phyloP scores from a whole-genome alignment of 2,329 filamentous ascomycete species.

The Byssoonygena ceratinophila region DNA sequence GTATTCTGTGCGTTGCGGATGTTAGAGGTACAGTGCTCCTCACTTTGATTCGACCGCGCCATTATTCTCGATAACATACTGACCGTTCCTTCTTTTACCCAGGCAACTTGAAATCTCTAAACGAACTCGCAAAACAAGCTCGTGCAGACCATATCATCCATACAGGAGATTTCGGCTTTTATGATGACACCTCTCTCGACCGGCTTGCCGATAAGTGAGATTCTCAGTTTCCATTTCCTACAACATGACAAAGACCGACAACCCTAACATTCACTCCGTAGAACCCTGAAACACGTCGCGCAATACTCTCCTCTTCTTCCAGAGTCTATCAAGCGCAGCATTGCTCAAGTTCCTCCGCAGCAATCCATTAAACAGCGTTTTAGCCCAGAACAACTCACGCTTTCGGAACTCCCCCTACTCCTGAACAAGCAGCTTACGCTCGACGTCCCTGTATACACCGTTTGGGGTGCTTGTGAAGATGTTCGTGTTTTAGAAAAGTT shows the following conservation, averaged over 20 bases:
- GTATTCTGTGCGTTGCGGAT: slow-evolving; percentile 43
- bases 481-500: slow-evolving; percentile 96
- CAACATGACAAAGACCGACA: neutral
- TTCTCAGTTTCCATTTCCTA: slow-evolving; percentile 3
- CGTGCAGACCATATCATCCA: slow-evolving; percentile 96
- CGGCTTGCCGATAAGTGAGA: slow-evolving; percentile 95
- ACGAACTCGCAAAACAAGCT: slow-evolving; percentile 89
- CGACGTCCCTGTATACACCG: slow-evolving; percentile 93
- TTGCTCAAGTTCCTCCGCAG: slow-evolving; percentile 57
- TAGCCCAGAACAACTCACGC: slow-evolving; percentile 65
- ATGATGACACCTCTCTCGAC: slow-evolving; percentile 89
- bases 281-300: slow-evolving; percentile 93
- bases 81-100: slow-evolving; percentile 8
- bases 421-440: slow-evolving; percentile 80
- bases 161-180: slow-evolving; percentile 98
- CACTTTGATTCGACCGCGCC: too few species aligned
- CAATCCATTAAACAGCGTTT: slow-evolving; percentile 72
- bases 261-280: slow-evolving; percentile 30
- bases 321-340: slow-evolving; percentile 58
- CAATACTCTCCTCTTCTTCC: slow-evolving; percentile 93
- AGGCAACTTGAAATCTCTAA: slow-evolving; percentile 93
- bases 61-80: too few species aligned
- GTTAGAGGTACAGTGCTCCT: slow-evolving; percentile 36
- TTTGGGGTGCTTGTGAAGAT: slow-evolving; percentile 98
- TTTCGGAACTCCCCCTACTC: slow-evolving; percentile 85